Evolutionary conservation across 768 basidiomycete species (phyloP).

Genomic region (Lactarius indigo): DNA sequence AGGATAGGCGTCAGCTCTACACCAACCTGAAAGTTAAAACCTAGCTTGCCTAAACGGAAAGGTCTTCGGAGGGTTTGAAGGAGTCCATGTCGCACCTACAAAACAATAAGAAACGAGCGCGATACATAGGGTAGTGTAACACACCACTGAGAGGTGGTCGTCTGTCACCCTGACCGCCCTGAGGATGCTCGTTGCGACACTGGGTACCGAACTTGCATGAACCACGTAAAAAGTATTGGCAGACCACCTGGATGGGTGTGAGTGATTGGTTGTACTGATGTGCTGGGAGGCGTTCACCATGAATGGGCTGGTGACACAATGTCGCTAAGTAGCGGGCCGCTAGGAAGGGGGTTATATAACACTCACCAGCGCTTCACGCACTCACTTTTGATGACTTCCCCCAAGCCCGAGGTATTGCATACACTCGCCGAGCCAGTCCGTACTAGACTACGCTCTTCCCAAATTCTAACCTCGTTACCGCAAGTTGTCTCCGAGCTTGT

Average conservation of each 20-base stretch:
- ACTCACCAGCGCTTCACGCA: not conserved
- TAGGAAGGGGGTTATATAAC: not conserved
- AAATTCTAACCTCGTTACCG: slow-evolving; percentile 78
- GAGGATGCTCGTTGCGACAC: slow-evolving; percentile 62
- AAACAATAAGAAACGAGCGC: slow-evolving; percentile 23
- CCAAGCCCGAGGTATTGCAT: not conserved
- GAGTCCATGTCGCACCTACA: slow-evolving; percentile 20
- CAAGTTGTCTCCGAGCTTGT: slow-evolving; percentile 81
- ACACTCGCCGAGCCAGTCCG: slow-evolving; percentile 59
- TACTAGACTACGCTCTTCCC: slow-evolving; percentile 71
- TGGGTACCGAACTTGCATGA: slow-evolving; percentile 56
- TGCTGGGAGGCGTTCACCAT: slow-evolving; percentile 10
- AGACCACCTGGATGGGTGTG: slow-evolving; percentile 42
- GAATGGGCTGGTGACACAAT: not conserved
- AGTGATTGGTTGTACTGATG: not conserved
- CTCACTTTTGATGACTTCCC: slow-evolving; percentile 1
- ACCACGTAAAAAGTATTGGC: slow-evolving; percentile 57
- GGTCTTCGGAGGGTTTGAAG: slow-evolving; percentile 12
- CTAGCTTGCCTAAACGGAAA: slow-evolving; percentile 20
- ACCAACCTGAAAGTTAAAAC: not conserved
- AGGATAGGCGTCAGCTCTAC: not conserved
- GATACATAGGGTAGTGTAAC: slow-evolving; percentile 28
- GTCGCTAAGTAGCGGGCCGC: not conserved
- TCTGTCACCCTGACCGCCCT: slow-evolving; percentile 29
- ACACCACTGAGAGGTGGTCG: slow-evolving; percentile 44